Base-by-base conservation (phyloP, 805 yeast species). In the Pichia pseudocactophila region DNA sequence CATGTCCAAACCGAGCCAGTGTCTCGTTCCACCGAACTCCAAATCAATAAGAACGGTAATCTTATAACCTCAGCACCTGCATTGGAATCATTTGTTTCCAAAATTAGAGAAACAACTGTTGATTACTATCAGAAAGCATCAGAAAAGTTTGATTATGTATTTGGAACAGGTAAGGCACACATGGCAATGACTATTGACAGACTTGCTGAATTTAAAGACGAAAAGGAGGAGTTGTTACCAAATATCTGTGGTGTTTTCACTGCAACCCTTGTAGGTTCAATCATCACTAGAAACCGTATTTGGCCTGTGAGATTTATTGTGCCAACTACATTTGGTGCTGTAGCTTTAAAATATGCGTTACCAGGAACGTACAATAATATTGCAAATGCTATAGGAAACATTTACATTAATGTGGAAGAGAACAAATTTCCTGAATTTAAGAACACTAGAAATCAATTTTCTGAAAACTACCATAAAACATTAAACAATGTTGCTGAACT, bases 201-300 rank as follows among this genome's bases (percentile, higher is more conserved):
- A 37, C 59, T 68, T 39, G 48, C 63, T 19, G 47, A 62, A 7
- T 41, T 68, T 26, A 64, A 76, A 16, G 65, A 59, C 40, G 80
- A 76, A 47, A 78, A 79, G 9, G 82, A 76, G 48, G 77, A 79
- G 7, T 61, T 76, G 4, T 65, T 80, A 43, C 85, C 85, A 16
- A 65, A 66, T 34, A 55, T 71, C 33, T 68, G 78, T 39, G 72
- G 74, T 51, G 72, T 78, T 6, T 59, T 79, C 32, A 76, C 83
- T 0, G 65, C 71, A 6, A 60, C 79, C 4, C 69, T 80, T 47
- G 53, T 76, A 2, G 82, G 82, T 11, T 75, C 82, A 2, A 72
- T 80, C 43, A 46, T 74, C 28, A 74, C 67, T 13, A 66, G 68
- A 44, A 70, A 65, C 47, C 66, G 73, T 50, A 52, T 70, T 1